phyloP scores from a whole-genome alignment of 345 rosid genomes.

The Eucalyptus pumila region DNA sequence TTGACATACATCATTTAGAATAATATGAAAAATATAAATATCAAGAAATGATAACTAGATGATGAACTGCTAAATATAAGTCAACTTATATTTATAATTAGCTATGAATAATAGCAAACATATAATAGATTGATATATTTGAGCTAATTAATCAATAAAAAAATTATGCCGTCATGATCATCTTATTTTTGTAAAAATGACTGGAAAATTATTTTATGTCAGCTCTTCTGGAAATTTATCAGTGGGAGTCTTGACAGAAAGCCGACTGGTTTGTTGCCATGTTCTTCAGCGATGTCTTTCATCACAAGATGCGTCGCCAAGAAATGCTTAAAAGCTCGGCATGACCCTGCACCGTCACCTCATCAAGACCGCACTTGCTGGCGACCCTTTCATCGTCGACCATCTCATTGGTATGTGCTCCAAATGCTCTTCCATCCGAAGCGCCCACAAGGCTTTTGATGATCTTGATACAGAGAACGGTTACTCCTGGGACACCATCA shows the following conservation, averaged over 20 bases:
- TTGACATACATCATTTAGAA: too few relatives aligned
- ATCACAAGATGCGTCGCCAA: background rate
- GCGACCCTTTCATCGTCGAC: conserved; percentile 8
- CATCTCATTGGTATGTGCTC: conserved; percentile 13
- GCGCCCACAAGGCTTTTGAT: conserved; percentile 11
- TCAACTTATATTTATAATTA: background rate
- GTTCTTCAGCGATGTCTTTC: background rate
- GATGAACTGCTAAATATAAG: background rate
- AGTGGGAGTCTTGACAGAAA: background rate
- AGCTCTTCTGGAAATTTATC: background rate
- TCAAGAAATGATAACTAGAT: background rate
- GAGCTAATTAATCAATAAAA: background rate
- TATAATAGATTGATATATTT: fast-evolving
- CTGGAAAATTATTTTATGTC: background rate
- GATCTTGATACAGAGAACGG: conserved; percentile 13
- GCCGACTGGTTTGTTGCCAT: background rate
- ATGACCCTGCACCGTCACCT: conserved; percentile 16
- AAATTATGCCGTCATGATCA: background rate
- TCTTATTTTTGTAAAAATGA: background rate
- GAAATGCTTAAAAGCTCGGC: background rate
- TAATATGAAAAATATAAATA: too few relatives aligned
- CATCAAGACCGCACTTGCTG: conserved; percentile 17
- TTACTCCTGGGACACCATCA: background rate
- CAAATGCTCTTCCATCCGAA: conserved; percentile 10
- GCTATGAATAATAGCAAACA: background rate